Percentiles rank a stretch among this genome's conserved stretches.
phyloP scores from a whole-genome alignment of 148 eudicot species.

The Rhododendron williamsianum region DNA sequence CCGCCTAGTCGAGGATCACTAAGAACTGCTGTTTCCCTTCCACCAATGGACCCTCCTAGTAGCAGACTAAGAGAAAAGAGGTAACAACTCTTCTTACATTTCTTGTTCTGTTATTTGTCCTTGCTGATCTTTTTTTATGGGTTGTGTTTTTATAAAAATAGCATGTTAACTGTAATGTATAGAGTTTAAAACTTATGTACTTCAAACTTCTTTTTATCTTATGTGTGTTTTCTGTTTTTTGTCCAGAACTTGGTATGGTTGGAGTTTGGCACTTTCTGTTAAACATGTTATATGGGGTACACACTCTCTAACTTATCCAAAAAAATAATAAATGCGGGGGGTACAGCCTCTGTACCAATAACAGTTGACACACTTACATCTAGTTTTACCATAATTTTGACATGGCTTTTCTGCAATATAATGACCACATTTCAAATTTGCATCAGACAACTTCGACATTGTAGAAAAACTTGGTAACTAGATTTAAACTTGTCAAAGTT shows the following conservation, averaged over 20 bases:
- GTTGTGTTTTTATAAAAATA: not conserved
- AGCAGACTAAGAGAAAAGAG: constrained; percentile 56
- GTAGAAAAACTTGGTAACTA: not conserved
- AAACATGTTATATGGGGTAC: not conserved
- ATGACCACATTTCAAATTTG: not conserved
- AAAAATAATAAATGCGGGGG: too few relatives aligned
- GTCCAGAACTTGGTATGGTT: not conserved
- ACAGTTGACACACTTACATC: not conserved
- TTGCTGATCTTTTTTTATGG: not conserved
- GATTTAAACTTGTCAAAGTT: not conserved
- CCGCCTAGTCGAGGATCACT: constrained; percentile 48
- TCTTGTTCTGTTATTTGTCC: not conserved
- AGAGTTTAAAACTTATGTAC: not conserved
- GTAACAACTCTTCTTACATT: constrained; percentile 22
- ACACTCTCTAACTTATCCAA: not conserved
- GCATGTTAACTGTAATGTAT: not conserved
- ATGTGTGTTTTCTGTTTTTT: not conserved
- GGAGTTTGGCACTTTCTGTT: not conserved
- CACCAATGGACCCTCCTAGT: constrained; percentile 67
- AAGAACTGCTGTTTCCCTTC: constrained; percentile 52
- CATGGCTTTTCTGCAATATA: not conserved
- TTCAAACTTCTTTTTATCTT: not conserved
- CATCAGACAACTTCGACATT: not conserved
- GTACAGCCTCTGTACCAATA: not conserved
- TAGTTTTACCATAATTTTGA: not conserved